Evolutionary conservation across 768 basidiomycete species (phyloP), one percentile per base, ranked within the genome.

Genomic region (Lactarius hengduanensis): DNA sequence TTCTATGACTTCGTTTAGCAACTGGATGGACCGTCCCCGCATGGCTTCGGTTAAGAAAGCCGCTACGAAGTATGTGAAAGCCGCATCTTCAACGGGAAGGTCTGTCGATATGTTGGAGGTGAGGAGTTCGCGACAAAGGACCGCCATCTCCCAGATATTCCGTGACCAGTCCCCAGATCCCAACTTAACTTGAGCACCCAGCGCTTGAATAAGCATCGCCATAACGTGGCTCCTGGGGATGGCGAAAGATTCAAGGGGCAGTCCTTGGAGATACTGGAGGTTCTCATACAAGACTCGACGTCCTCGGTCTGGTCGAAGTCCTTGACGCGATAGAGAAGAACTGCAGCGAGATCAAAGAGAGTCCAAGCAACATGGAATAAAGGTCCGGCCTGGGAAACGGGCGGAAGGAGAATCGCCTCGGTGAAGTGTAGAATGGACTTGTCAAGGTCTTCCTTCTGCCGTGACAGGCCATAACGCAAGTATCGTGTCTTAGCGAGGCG

Each of bases 351-450:
- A 6, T 8, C 8, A 34, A 34, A 34, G 9, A 34, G 36, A 4
- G 3, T 11, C 13, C 3, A 2, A 0, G 5, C 15, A 16, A 47
- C n/a, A 3, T 11, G 11, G 45, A 8, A 0, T 4, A 4, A 4
- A n/a, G 2, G 45, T 13, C n/a, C 10, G 4, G 4, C 45, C n/a
- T 4, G 0, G 1, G 45, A 47, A 47, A 47, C 11, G 11, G 45
- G 45, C 0, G 11, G n/a, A 22, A 22, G 47, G 47, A 50, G 4
- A 10, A 11, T 11, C 10, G n/a, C 45, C n/a, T 47, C 45, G 10
- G 45, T 47, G n/a, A 6, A 22, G 10, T 22, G 45, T 10, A 47
- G 4, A 47, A 22, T 47, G n/a, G n/a, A 10, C 45, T 8, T 47
- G 45, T 47, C n/a, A 11, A 47, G n/a, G 47, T 50, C 22, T 4